Conservation (phyloP, 208 protist genomes). For the Kentomonas sorsogonicus region DNA sequence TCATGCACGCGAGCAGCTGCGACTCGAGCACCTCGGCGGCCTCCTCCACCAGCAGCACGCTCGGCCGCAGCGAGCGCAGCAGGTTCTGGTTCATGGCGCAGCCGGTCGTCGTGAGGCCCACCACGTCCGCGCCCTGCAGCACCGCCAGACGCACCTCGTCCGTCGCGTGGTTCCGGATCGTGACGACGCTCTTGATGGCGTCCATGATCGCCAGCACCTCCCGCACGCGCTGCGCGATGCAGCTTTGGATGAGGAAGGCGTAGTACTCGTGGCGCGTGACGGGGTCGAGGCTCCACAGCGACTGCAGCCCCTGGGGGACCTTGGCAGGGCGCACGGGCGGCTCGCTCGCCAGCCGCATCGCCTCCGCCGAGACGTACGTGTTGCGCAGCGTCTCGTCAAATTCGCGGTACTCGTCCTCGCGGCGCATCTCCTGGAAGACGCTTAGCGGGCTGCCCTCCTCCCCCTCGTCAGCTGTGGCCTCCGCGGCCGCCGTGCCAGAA, state of each 20-base stretch:
- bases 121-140: slow-evolving; percentile 81
- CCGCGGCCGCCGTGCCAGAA: background rate
- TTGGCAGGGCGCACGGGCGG: slow-evolving; percentile 40
- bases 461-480: slow-evolving; percentile 20
- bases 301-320: slow-evolving; percentile 69
- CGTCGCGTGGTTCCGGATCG: slow-evolving; percentile 76
- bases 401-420: slow-evolving; percentile 67
- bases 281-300: slow-evolving; percentile 80
- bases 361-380: slow-evolving; percentile 69
- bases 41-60: slow-evolving; percentile 92
- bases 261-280: slow-evolving; percentile 75
- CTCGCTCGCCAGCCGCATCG: slow-evolving; percentile 47
- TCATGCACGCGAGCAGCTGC: slow-evolving; percentile 90
- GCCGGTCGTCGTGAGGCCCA: slow-evolving; percentile 91
- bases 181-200: slow-evolving; percentile 55
- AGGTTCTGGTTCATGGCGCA: slow-evolving; percentile 89
- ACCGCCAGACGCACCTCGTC: slow-evolving; percentile 72
- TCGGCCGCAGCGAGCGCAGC: slow-evolving; percentile 72
- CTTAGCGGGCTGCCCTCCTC: slow-evolving; percentile 71
- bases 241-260: slow-evolving; percentile 72
- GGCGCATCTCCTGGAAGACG: slow-evolving; percentile 88
- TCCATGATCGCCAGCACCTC: slow-evolving; percentile 76
- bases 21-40: slow-evolving; percentile 92
- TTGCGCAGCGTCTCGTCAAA: slow-evolving; percentile 66
- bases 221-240: slow-evolving; percentile 66